Base-by-base conservation (phyloP, 495 filamentous ascomycete genomes). In the Penicillium paxilli region DNA sequence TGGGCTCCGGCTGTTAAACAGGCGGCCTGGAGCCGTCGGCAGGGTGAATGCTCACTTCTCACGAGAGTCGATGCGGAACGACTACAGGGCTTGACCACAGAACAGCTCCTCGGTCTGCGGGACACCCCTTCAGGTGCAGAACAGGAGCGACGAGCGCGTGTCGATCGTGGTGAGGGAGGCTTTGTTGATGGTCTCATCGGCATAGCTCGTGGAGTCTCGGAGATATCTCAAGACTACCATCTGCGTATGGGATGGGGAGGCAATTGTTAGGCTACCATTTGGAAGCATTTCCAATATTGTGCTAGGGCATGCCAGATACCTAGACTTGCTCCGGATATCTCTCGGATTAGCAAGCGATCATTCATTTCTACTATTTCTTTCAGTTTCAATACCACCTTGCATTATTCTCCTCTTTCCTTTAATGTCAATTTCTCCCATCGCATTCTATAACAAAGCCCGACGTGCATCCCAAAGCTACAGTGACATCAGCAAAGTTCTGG, bases 1-100 rank as follows among this genome's bases (percentile, higher is more conserved):
- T 75, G 72, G 72, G 71, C 62, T 11, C 66, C 70, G 10, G 72
- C 71, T 44, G 69, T 75, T 3, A 66, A 68, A 35, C 67, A 68
- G 26, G 69, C 69, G 35, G 69, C 67, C 5, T 70, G 67, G 67
- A 59, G 41, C 30, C 49, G 59, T 2, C 57, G 66, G 8, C 44
- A 33, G 11, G 58, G 60, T 20, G 24, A 57, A 3, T 35, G 28
- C 20, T 41, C 45, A 42, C 33, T 61, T 21, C 37, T 67, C 8
- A 67, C 64, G 2, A 44, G 61, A 16, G 35, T 62, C 44, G 64
- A 67, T 52, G 64, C 55, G 1, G 64, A 67, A 22, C 61, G 61
- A 1, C 16, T 64, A 33, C 58, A 57, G 41, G 64, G 64, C 14
- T 35, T 59, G 52, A 57, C 10, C n/a, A 55, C 40, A 2, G 52